Conservation (phyloP, 225 moss, liverwort and hornwort species). For the Ulota crispa region DNA sequence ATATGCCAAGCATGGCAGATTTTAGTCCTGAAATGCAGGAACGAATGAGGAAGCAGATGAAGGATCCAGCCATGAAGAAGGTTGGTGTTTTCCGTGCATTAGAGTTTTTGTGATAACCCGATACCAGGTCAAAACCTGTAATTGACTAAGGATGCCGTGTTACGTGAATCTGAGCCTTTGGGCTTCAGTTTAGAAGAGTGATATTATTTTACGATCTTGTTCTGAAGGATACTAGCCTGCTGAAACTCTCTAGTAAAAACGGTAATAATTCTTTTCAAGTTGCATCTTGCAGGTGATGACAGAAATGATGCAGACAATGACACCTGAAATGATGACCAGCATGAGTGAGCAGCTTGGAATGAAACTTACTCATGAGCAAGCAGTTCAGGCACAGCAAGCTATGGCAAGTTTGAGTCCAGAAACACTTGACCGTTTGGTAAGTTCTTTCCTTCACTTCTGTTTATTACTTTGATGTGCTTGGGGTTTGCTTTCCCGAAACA, state of each 20-base stretch:
- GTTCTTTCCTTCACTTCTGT: slow-evolving; percentile 6
- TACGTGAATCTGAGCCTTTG: not conserved
- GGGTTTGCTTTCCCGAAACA: not conserved
- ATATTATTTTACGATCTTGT: not conserved
- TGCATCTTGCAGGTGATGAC: slow-evolving; percentile 83
- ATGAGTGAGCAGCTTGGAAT: slow-evolving; percentile 97
- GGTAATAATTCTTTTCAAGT: not conserved
- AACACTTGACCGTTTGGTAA: slow-evolving; percentile 81
- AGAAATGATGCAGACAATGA: slow-evolving; percentile 89
- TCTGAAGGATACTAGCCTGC: not conserved
- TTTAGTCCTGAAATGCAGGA: slow-evolving; percentile 96
- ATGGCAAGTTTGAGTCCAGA: slow-evolving; percentile 91
- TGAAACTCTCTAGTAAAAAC: not conserved
- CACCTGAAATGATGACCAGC: slow-evolving; percentile 89
- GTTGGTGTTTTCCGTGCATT: slow-evolving; percentile 36
- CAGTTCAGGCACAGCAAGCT: slow-evolving; percentile 88
- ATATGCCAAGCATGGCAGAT: slow-evolving; percentile 93
- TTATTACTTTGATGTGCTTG: not conserved
- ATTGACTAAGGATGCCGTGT: not conserved
- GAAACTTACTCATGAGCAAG: slow-evolving; percentile 86
- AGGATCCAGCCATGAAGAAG: slow-evolving; percentile 97
- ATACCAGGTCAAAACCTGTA: not conserved
- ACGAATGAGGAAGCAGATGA: slow-evolving; percentile 90
- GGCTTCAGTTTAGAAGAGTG: not conserved
- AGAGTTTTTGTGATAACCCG: slow-evolving; percentile 18